Conservation (phyloP, 1,284 basidiomycete species). For the Cryptococcus sp. region DNA sequence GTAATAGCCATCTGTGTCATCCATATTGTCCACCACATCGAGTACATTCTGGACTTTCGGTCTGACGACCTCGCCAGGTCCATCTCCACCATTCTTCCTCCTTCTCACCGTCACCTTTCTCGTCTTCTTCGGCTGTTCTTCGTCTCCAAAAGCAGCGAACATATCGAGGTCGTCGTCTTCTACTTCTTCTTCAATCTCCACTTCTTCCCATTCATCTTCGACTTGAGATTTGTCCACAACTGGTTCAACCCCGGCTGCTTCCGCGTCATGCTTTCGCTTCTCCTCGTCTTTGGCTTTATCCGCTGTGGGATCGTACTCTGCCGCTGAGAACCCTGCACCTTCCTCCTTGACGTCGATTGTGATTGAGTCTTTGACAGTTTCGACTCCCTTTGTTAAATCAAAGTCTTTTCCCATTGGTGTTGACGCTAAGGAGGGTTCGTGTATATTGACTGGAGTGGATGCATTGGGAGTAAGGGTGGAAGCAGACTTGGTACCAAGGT, state of each 20-base stretch:
- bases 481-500: constrained; percentile 25
- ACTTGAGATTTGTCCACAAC: constrained; percentile 27
- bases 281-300: constrained; percentile 77
- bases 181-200: constrained; percentile 58
- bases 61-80: constrained; percentile 63
- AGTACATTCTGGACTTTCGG: constrained; percentile 52
- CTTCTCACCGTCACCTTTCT: constrained; percentile 49
- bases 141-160: constrained; percentile 65
- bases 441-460: constrained; percentile 19
- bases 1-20: constrained; percentile 93
- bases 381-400: constrained; percentile 33
- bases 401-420: constrained; percentile 39
- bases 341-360: constrained; percentile 20
- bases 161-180: constrained; percentile 78
- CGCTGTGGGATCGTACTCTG: constrained; percentile 85
- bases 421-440: constrained; percentile 28
- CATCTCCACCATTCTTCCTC: constrained; percentile 49
- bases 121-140: constrained; percentile 56
- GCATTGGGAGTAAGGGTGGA: constrained; percentile 11
- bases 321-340: constrained; percentile 60
- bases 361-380: constrained; percentile 3
- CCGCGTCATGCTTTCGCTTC: constrained; percentile 50
- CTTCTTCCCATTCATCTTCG: constrained; percentile 53
- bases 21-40: constrained; percentile 52
- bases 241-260: constrained; percentile 36